Base-by-base conservation (phyloP, 148 eudicot species). In the Polygonum maritimum region DNA sequence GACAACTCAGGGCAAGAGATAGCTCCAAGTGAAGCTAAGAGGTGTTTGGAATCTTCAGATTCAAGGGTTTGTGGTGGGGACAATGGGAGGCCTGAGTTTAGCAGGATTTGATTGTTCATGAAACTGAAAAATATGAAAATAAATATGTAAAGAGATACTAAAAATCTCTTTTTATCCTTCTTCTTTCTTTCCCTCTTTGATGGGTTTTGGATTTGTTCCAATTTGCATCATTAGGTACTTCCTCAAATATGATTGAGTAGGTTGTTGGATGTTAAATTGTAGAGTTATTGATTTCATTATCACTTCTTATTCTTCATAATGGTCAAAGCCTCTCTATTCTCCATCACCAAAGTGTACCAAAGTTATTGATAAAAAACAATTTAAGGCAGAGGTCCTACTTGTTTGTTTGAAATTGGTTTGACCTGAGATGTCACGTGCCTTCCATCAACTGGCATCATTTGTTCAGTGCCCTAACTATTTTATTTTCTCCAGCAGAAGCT, bases 21-120 rank as follows among this genome's bases (percentile, higher is more conserved):
- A 7, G 47, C 19, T 63, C 39, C 74, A 77, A 60, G 22, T 19
- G 52, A 62, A 77, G 41, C 71, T 18, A 39, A 70, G 63, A 72
- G 82, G 26, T 80, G 83, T 71, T 84, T 86, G 58, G 67, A 71
- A 19, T 18, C 74, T 16, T 39, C 74, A 16, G 74, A 72, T 65
- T 83, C 87, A 36, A 81, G 73, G 40, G 79, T 79, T 67, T 67
- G 45, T 67, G 38, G 54, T 72, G 75, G 54, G 75, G 54, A 48
- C 54, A 72, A 11, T 81, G 76, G 72, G 35, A 83, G 79, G 47
- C 74, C 48, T 79, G 78, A 70, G 22, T 5, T 79, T 15, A 80
- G 79, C 76, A 76, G 78, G 70, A 75, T 74, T 22, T 79, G 44
- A 73, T 71, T n/a, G 52, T 10, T 72, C 36, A 41, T 35, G 44